phyloP scores from a whole-genome alignment of 2,329 filamentous ascomycete genomes.

The Nothophoma quercina region DNA sequence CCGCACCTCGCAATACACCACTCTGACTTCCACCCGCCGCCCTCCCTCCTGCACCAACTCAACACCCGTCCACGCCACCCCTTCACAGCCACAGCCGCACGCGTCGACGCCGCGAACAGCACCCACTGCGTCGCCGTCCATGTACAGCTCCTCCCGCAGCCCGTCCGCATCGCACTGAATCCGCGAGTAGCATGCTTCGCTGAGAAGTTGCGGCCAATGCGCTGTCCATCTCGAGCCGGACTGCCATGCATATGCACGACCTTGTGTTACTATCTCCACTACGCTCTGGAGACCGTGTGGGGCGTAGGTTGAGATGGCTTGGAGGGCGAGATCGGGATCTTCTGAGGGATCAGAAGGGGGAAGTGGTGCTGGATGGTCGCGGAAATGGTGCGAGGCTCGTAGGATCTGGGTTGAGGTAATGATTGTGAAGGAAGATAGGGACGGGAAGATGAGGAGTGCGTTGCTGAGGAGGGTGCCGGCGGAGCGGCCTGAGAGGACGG shows the following conservation, averaged over 20 bases:
- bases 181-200: neutral
- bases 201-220: slow-evolving; percentile 3
- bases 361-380: too few relatives aligned
- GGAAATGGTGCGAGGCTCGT: too few relatives aligned
- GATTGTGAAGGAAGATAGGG: slow-evolving; percentile 4
- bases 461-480: slow-evolving; percentile 3
- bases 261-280: neutral
- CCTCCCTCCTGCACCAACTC: slow-evolving; percentile 7
- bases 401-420: neutral
- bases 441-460: slow-evolving; percentile 11
- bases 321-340: neutral
- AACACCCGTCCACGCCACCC: neutral
- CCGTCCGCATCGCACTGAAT: neutral
- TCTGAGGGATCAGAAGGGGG: neutral
- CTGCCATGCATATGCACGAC: neutral
- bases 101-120: neutral
- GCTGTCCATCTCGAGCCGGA: neutral
- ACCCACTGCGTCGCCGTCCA: neutral
- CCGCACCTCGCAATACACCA: neutral
- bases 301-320: neutral
- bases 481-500: neutral
- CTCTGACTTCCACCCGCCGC: neutral
- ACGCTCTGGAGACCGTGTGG: neutral
- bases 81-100: neutral
- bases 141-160: neutral